phyloP scores from a whole-genome alignment of 2,329 filamentous ascomycete genomes.

The Penicillium sp. region DNA sequence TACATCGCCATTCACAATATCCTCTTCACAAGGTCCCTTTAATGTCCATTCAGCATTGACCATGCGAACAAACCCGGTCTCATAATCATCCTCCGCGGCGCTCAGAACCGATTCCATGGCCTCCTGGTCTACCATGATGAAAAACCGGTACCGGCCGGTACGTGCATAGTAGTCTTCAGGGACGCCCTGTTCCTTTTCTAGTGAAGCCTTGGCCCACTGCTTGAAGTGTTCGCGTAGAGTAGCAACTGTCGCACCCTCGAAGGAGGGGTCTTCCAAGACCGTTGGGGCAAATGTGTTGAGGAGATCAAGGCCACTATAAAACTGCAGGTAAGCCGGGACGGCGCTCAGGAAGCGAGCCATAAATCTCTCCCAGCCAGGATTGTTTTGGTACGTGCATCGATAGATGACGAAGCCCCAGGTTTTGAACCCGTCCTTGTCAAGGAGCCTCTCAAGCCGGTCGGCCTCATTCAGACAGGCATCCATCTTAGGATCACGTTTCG shows the following conservation, averaged over 20 bases:
- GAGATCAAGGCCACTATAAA: background rate
- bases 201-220: slow-evolving; percentile 6
- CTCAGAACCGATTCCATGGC: slow-evolving; percentile 14
- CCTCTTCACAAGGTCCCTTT: slow-evolving; percentile 3
- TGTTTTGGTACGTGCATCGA: slow-evolving; percentile 1
- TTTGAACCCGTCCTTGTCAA: slow-evolving; percentile 9
- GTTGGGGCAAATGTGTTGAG: slow-evolving; percentile 9
- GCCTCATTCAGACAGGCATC: background rate
- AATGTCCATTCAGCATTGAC: slow-evolving; percentile 16
- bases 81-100: background rate
- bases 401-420: slow-evolving; percentile 9
- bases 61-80: slow-evolving; percentile 11
- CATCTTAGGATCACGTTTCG: background rate
- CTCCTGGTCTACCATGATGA: slow-evolving; percentile 21
- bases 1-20: background rate
- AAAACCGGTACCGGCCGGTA: slow-evolving; percentile 16
- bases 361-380: background rate
- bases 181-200: slow-evolving; percentile 9
- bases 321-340: background rate
- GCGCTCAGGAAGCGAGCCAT: background rate
- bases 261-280: slow-evolving; percentile 18
- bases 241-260: slow-evolving; percentile 13
- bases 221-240: slow-evolving; percentile 15
- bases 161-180: background rate
- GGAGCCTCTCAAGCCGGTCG: slow-evolving; percentile 43